phyloP scores from a whole-genome alignment of 371 early-diverging fungal species.

The Mortierella sp. region DNA sequence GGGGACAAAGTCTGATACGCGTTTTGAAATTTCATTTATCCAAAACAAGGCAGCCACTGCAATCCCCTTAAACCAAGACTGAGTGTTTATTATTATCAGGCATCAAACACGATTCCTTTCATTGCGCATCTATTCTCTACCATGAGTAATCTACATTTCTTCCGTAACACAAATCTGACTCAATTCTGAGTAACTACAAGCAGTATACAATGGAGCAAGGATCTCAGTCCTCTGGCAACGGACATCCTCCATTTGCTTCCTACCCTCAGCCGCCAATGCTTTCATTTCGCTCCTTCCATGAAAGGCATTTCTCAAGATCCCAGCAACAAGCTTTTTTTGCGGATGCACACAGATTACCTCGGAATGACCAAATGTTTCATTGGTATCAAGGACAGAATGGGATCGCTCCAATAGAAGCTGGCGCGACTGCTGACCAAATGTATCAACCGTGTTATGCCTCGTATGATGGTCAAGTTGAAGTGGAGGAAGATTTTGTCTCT shows the following conservation, averaged over 20 bases:
- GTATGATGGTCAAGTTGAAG: no score
- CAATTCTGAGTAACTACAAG: background rate
- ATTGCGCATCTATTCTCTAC: no score
- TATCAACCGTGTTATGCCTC: background rate
- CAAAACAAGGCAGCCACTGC: background rate
- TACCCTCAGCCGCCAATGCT: slow-evolving; percentile 10
- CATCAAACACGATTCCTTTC: background rate
- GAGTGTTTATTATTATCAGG: background rate
- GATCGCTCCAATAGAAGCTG: background rate
- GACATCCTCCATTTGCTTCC: background rate
- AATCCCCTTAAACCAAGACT: background rate
- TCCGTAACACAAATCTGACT: no score
- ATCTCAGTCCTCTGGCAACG: background rate
- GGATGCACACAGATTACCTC: background rate
- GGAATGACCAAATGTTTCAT: background rate
- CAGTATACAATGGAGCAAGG: background rate
- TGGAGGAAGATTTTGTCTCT: background rate
- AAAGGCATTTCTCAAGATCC: slow-evolving; percentile 10
- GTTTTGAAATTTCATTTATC: background rate
- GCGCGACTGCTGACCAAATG: background rate
- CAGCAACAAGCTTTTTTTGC: slow-evolving; percentile 14
- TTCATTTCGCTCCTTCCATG: slow-evolving; percentile 19
- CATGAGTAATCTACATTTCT: no score
- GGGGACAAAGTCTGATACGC: background rate
- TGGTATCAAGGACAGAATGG: background rate